Evolutionary conservation across 495 filamentous ascomycete species (phyloP).

Genomic region (Penicillium psychrofluorescens): DNA sequence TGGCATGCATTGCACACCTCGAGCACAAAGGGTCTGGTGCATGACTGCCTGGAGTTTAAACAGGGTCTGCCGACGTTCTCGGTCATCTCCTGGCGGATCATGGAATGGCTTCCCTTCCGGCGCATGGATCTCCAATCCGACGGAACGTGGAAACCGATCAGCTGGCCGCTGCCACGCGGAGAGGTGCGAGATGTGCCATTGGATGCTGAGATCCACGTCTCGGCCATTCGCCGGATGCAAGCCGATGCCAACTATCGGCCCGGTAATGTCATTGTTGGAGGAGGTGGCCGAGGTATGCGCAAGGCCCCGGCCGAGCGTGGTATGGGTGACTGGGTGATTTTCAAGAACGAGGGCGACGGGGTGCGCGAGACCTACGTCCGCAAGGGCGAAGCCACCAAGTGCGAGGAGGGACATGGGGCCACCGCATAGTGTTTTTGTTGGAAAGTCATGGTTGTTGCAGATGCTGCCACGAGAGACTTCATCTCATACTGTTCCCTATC

Average conservation of each 20-base stretch:
- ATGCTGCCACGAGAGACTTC: too few relatives aligned
- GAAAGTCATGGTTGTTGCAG: too few relatives aligned
- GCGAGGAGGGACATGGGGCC: conserved; percentile 8
- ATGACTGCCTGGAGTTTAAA: conserved; percentile 66
- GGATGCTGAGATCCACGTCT: conserved; percentile 62
- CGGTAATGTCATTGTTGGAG: conserved; percentile 75
- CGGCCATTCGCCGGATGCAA: conserved; percentile 67
- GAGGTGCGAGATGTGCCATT: conserved; percentile 76
- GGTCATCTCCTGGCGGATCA: conserved; percentile 69
- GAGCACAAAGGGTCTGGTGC: conserved; percentile 56
- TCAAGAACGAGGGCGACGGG: conserved; percentile 53
- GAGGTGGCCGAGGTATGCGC: conserved; percentile 65
- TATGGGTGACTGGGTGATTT: conserved; percentile 68
- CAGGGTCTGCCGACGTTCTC: conserved; percentile 52
- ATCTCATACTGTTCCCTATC: too few relatives aligned
- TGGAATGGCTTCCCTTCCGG: conserved; percentile 81
- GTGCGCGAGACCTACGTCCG: conserved; percentile 58
- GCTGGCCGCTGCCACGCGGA: conserved; percentile 72
- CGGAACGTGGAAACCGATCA: conserved; percentile 74
- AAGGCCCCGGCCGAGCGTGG: conserved; percentile 53
- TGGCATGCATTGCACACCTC: conserved; percentile 50
- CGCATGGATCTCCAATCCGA: conserved; percentile 72
- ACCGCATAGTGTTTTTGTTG: neutral
- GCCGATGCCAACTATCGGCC: conserved; percentile 60
- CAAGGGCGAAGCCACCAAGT: conserved; percentile 22